These are phyloP conservation scores for Eimeria necatrix DNA, from an alignment of 169 alveolate genomes.

Conservation along the genomic window DNA sequence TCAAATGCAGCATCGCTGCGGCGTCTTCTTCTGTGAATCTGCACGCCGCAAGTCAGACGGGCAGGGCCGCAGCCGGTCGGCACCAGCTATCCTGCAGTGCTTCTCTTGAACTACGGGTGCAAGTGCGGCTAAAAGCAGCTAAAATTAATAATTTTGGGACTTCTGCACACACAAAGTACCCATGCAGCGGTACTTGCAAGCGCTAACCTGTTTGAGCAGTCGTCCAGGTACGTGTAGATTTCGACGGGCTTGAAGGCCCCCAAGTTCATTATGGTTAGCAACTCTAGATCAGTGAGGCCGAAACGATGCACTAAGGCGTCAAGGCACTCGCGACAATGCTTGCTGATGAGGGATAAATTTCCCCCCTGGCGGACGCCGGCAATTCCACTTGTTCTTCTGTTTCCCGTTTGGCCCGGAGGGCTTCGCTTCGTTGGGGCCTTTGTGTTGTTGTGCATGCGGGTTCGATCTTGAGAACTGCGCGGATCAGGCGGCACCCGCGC, in stretches of 20 bases:
- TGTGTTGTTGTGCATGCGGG: not conserved
- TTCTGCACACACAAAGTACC: too few relatives aligned
- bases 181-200: not conserved
- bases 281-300: constrained; percentile 56
- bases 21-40: constrained; percentile 72
- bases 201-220: constrained; percentile 62
- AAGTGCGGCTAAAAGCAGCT: not conserved
- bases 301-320: constrained; percentile 53
- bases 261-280: constrained; percentile 56
- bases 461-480: not conserved
- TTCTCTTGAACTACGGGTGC: not conserved
- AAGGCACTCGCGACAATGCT: constrained; percentile 62
- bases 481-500: constrained; percentile 53
- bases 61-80: not conserved
- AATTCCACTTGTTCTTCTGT: constrained; percentile 28
- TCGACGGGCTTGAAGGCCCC: constrained; percentile 74
- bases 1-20: constrained; percentile 47
- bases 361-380: constrained; percentile 30
- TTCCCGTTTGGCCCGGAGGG: not conserved
- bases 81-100: not conserved
- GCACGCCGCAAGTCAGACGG: not conserved
- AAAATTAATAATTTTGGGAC: not conserved
- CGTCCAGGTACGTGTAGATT: constrained; percentile 61
- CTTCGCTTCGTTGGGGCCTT: constrained; percentile 13
- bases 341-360: constrained; percentile 28